These are phyloP conservation scores for Infundibulicybe gibba DNA, from an alignment of 768 basidiomycete genomes.

Conservation along the genomic window DNA sequence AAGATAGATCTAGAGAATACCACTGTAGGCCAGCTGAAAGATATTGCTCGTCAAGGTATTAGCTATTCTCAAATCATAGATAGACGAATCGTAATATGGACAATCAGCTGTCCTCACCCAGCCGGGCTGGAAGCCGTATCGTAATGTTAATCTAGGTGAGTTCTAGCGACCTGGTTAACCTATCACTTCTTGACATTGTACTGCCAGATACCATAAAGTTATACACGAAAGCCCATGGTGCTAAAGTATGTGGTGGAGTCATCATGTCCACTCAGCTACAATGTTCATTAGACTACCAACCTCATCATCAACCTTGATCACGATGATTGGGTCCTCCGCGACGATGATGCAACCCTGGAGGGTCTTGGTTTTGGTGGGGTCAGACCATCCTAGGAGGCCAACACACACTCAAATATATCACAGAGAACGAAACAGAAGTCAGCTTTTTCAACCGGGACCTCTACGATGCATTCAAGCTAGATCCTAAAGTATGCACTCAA, in stretches of 20 bases:
- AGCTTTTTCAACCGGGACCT: conserved; percentile 81
- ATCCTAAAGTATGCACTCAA: conserved; percentile 62
- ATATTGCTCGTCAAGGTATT: conserved; percentile 62
- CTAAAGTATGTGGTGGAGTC: conserved; percentile 60
- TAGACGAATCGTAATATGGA: conserved; percentile 2
- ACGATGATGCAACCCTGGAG: conserved; percentile 61
- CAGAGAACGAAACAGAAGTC: conserved; percentile 95
- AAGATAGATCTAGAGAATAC: conserved; percentile 73
- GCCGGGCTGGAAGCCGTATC: conserved; percentile 88
- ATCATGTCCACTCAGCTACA: background rate
- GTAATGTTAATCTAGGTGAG: conserved; percentile 65
- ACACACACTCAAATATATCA: background rate
- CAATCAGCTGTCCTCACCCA: conserved; percentile 65
- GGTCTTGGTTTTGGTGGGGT: conserved; percentile 73
- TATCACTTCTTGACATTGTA: conserved; percentile 4
- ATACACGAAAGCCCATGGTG: conserved; percentile 91
- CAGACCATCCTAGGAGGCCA: background rate
- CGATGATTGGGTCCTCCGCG: conserved; percentile 87
- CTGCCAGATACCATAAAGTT: conserved; percentile 85
- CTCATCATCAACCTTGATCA: conserved; percentile 97
- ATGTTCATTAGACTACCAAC: conserved; percentile 74
- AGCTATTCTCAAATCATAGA: conserved; percentile 5
- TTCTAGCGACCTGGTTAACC: conserved; percentile 2
- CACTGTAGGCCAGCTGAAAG: conserved; percentile 81
- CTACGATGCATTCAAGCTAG: conserved; percentile 77